A percentile compares a stretch with the other conserved stretches of the same genome.
These are phyloP conservation scores for Penstemon davidsonii DNA, from an alignment of 257 asterid genomes.

Conservation along the genomic window DNA sequence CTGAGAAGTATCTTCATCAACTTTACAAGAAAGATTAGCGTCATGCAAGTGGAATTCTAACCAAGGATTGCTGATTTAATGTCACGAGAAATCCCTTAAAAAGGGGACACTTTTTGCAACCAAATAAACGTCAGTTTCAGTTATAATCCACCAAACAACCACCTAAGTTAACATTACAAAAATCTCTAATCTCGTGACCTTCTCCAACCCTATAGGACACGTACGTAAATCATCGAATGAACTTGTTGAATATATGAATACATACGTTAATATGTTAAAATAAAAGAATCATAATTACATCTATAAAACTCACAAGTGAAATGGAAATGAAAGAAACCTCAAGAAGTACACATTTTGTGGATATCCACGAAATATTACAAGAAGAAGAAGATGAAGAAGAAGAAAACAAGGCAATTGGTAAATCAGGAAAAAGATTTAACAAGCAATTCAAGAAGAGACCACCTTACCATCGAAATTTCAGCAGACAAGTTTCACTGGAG, in stretches of 20 bases:
- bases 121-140: constrained; percentile 2
- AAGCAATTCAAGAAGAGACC: constrained; percentile 30
- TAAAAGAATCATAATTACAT: not conserved
- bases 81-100: constrained; percentile 46
- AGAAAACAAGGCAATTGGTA: constrained; percentile 24
- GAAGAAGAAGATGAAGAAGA: constrained; percentile 47
- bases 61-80: constrained; percentile 29
- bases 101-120: constrained; percentile 18
- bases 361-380: constrained; percentile 59
- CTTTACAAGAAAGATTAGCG: not conserved
- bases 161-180: constrained; percentile 7
- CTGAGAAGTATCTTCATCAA: constrained; percentile 11
- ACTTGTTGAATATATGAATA: not conserved
- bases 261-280: not conserved
- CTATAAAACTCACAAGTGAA: constrained; percentile 3
- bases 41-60: not conserved
- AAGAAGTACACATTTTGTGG: constrained; percentile 56
- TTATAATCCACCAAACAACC: constrained; percentile 22
- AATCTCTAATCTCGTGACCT: constrained; percentile 40
- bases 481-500: constrained; percentile 82
- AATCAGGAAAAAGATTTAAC: constrained; percentile 29
- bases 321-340: constrained; percentile 50
- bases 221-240: not conserved
- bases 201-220: constrained; percentile 7
- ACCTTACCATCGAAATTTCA: constrained; percentile 35